Evolutionary conservation across 2,329 filamentous ascomycete species (phyloP), one percentile per base, ranked within the genome.

Genomic region (Trichoderma koningiopsis): DNA sequence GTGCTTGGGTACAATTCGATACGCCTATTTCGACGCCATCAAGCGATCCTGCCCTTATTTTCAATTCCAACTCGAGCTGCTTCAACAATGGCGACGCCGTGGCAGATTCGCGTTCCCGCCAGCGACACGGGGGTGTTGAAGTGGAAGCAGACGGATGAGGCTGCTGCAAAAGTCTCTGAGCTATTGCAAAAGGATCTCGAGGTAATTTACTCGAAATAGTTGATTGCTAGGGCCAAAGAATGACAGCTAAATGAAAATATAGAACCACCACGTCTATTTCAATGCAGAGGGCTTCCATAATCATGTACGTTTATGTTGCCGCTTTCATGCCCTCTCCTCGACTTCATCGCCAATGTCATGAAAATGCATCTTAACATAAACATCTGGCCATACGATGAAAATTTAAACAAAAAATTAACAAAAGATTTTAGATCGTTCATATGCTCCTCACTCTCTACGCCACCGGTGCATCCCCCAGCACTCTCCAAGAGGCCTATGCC

Each of bases 281-380:
- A 96, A 96, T 71, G 70, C 85, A 0, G 76, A 79, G 1, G 91
- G 91, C 0, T 96, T 91, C 72, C 94, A 97, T 76, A 92, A 97
- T 77, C 94, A 97, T 75, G 92, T 85, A 81, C 75, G 77, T 69
- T 8, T 4, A n/a, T 13, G 43, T 16, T 22, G 3, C 22, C 22
- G n/a, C 43, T 49, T 49, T 10, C 19, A 49, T 22, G 4, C 22
- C 13, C 4, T 24, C 11, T 49, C 10, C 4, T 22, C 4, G 10
- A 10, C n/a, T 49, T 49, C 5, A n/a, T 57, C 19, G 2, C 29
- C 7, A n/a, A 19, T 24, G 47, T 29, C 1, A 64, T 56, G 16
- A 27, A 29, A 19, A 13, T 66, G 10, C 60, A 29, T 57, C n/a
- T 43, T 43, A 16, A 6, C 0, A 43, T 49, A n/a, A 49, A 24